Conservation (phyloP, 331 rosid species). For the Arachis monticola region DNA sequence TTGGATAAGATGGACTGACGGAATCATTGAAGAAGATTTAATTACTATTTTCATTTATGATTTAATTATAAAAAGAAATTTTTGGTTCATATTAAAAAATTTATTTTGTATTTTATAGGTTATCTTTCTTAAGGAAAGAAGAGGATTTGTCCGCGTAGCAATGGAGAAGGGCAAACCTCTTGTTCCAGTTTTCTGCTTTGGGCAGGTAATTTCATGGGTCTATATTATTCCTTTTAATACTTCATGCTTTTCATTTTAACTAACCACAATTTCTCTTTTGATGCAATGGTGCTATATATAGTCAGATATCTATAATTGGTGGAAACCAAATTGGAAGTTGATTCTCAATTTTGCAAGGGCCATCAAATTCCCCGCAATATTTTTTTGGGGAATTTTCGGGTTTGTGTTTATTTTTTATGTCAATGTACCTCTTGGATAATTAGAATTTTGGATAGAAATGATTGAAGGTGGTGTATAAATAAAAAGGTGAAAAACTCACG, state of each 20-base stretch:
- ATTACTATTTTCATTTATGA: background rate
- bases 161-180: slow-evolving; percentile 72
- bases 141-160: slow-evolving; percentile 88
- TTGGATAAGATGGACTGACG: slow-evolving; percentile 1
- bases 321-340: slow-evolving; percentile 80
- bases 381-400: slow-evolving; percentile 90
- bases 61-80: background rate
- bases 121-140: slow-evolving; percentile 72
- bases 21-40: no score
- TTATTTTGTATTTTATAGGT: slow-evolving; percentile 46
- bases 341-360: slow-evolving; percentile 72
- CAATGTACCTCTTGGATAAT: background rate
- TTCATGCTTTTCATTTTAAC: slow-evolving; percentile 5
- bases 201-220: slow-evolving; percentile 61
- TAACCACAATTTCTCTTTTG: slow-evolving; percentile 25
- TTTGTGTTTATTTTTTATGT: slow-evolving; percentile 42
- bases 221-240: background rate
- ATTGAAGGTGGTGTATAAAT: no score
- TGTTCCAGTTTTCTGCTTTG: slow-evolving; percentile 94
- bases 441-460: no score
- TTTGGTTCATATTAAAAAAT: background rate
- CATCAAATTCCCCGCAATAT: slow-evolving; percentile 74
- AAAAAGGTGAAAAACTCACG: no score
- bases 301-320: slow-evolving; percentile 83
- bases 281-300: slow-evolving; percentile 36